Evolutionary conservation across 164 flowering plant genomes (phyloP), one percentile per base, ranked within the genome.

Genomic region (Macadamia integrifolia): DNA sequence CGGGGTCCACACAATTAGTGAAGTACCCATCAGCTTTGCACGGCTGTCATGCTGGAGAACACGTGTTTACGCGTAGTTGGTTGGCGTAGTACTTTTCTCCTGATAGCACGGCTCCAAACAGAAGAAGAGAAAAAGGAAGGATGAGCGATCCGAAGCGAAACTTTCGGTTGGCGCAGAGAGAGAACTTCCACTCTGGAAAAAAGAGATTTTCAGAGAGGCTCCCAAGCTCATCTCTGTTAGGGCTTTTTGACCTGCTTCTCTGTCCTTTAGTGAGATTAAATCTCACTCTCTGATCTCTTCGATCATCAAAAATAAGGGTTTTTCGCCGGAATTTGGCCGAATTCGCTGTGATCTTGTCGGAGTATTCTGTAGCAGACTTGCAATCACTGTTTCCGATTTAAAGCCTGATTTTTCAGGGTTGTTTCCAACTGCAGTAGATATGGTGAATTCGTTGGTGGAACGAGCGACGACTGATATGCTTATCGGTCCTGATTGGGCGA

Each of bases 401-500:
- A 1, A 28, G 18, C 28, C 48, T 50, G n/a, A 3, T 3, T 31
- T 44, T 58, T 29, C 32, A 30, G 30, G 64, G 60, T 66, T 58
- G n/a, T 18, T 61, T 61, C 18, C 23, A 13, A 15, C 55, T 62
- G 11, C 40, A 35, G 49, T 49, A 61, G 60, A 11, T 30, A 93
- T 93, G 98, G 98, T 93, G 87, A 86, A 84, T 79, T 66, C 92
- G 3, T 71, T 90, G 86, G 98, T 93, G 65, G 97, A 90, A n/a
- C 70, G 98, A 65, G 98, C 98, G 28, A 91, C 98, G 68, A 91
- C 85, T 78, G 92, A 88, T 72, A 80, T 88, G 97, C 80, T 93
- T 73, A 88, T 93, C 83, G 98, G 98, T 58, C 93, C 98, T 1
- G 98, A 93, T 82, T 93, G 97, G 98, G 95, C 98, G 32, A 84